Base-by-base conservation (phyloP, 495 filamentous ascomycete species). In the Penicillium chermesinum region DNA sequence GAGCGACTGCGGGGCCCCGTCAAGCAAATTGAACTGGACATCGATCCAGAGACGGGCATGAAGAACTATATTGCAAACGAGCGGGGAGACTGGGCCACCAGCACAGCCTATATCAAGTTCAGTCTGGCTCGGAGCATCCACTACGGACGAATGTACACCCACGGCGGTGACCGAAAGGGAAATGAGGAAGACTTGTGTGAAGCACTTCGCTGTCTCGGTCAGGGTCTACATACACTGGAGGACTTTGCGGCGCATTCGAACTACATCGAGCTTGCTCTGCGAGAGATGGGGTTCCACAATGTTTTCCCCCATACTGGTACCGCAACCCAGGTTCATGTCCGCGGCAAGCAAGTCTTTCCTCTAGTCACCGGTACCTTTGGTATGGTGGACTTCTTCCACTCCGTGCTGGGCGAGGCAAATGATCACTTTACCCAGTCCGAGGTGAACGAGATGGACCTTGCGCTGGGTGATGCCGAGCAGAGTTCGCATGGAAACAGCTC, bases 31-130 rank as follows among this genome's bases (percentile, higher is more conserved):
- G 93, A 98, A 58, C 81, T 95, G 16, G 85, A 88, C 21, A 78
- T 97, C 41, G 93, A 97, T 59, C 76, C 72, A 3, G 65, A 84
- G 3, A 96, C 90, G 3, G 90, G 89, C 10, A 95, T 98, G 91
- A 98, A 98, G 70, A 96, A 97, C 63, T 98, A 98, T 66, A 96
- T 98, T 51, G 86, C 91, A 34, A 97, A 96, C 55, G 93, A 96
- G 63, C 63, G 58, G 7, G 88, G 91, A 2, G 73, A 74, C 41
- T 91, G 88, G 85, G 87, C 89, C 0, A 98, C 93, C 8, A 94
- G 88, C 40, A 62, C 84, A n/a, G 91, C 86, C 30, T 98, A 95
- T 58, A 77, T 98, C 50, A 86, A 86, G 57, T 87, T 83, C 64
- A 94, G 88, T 52, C 80, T 98, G 49, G 72, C 76, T 15, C 80